These are phyloP conservation scores for Rhodotorula mucilaginosa DNA, from an alignment of 1,284 basidiomycete genomes.

Conservation along the genomic window DNA sequence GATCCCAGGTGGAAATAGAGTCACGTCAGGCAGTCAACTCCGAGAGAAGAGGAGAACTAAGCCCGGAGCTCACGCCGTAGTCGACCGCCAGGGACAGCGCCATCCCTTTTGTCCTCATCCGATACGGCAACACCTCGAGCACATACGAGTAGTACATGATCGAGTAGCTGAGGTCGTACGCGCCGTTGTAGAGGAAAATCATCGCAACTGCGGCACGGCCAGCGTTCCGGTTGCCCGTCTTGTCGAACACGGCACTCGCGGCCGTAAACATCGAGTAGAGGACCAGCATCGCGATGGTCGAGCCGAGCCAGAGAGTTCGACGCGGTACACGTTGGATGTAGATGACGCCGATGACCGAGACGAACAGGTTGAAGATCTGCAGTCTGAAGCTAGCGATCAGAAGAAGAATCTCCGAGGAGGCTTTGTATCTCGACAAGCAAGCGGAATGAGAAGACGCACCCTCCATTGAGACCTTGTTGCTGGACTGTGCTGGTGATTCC, in stretches of 20 bases:
- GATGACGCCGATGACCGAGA: constrained; percentile 11
- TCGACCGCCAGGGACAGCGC: constrained; percentile 23
- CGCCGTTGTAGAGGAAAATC: constrained; percentile 24
- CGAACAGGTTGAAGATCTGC: constrained; percentile 20
- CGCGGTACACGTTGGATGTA: constrained; percentile 27
- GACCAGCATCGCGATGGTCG: constrained; percentile 43
- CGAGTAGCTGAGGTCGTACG: constrained; percentile 33
- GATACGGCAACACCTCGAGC: constrained; percentile 44
- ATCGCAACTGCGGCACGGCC: constrained; percentile 45
- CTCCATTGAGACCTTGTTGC: constrained; percentile 43
- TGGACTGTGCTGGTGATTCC: constrained; percentile 44
- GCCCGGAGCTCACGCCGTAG: constrained; percentile 5
- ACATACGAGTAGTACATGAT: constrained; percentile 23
- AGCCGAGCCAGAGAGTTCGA: constrained; percentile 44
- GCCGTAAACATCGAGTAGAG: constrained; percentile 42
- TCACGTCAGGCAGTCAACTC: background rate
- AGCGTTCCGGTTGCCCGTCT: constrained; percentile 29
- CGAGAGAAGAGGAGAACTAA: too few species aligned
- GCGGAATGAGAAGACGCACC: background rate
- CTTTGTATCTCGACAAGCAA: background rate
- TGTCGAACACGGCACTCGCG: constrained; percentile 43
- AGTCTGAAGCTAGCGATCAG: constrained; percentile 1
- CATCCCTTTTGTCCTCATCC: constrained; percentile 43
- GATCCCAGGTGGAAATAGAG: background rate
- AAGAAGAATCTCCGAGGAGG: background rate